A percentile compares a stretch with the other conserved stretches of the same genome.
phyloP scores from a whole-genome alignment of 2,329 filamentous ascomycete species.

The Trichoderma atroviride region DNA sequence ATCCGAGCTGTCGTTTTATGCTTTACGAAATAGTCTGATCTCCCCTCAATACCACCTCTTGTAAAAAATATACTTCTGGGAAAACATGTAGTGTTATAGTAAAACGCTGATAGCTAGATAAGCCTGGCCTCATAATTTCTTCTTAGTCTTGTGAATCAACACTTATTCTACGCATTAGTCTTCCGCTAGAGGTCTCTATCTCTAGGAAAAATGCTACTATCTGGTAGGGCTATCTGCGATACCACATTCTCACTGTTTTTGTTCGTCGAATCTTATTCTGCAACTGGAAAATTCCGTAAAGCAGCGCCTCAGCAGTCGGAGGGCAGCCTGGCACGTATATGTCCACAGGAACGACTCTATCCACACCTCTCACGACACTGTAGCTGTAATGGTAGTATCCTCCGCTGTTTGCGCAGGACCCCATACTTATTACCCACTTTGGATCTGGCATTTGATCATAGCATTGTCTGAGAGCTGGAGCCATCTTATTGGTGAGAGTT shows the following conservation, averaged over 20 bases:
- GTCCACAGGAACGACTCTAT: conserved; percentile 77
- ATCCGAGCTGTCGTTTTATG: too few species aligned
- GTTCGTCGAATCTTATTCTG: conserved; percentile 74
- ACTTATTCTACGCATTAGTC: too few species aligned
- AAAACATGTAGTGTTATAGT: too few species aligned
- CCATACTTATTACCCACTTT: conserved; percentile 85
- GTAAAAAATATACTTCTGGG: too few species aligned
- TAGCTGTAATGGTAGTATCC: conserved; percentile 90
- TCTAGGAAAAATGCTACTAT: background rate
- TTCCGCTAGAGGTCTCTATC: background rate
- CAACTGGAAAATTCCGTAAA: conserved; percentile 73
- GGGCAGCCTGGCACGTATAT: conserved; percentile 78
- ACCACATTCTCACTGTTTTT: conserved; percentile 60
- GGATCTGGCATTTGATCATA: conserved; percentile 97
- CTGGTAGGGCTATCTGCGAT: conserved; percentile 32
- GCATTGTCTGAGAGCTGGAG: conserved; percentile 82
- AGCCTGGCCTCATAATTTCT: too few species aligned
- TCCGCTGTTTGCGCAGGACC: conserved; percentile 80
- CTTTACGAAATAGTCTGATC: too few species aligned
- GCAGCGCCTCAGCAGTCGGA: conserved; percentile 62
- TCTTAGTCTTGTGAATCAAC: too few species aligned
- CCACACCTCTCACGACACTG: conserved; percentile 73
- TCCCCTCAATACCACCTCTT: too few species aligned
- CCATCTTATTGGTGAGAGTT: conserved; percentile 96
- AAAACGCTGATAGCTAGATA: too few species aligned